A percentile compares a stretch with the other conserved stretches of the same genome.
These are phyloP conservation scores for Calonectria pseudoreteaudii DNA, from an alignment of 2,329 filamentous ascomycete species.

Conservation along the genomic window DNA sequence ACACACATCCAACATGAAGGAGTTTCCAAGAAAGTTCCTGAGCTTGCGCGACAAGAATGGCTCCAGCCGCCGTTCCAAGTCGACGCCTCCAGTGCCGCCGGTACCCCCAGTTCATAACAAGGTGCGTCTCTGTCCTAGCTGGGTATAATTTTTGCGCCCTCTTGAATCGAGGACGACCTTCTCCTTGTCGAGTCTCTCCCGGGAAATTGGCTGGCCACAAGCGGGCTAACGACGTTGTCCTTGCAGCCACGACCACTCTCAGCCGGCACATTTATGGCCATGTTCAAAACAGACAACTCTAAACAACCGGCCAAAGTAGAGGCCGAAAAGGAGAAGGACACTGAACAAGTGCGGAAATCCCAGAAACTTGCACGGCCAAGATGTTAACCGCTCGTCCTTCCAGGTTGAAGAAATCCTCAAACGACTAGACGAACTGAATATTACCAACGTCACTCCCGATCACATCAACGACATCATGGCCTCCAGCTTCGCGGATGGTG, in stretches of 20 bases:
- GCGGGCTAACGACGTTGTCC: conserved; percentile 21
- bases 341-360: conserved; percentile 50
- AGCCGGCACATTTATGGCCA: conserved; percentile 68
- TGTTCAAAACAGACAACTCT: conserved; percentile 72
- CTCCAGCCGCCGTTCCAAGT: conserved; percentile 65
- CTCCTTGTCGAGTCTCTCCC: no score
- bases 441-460: conserved; percentile 66
- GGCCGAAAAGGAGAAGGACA: conserved; percentile 62
- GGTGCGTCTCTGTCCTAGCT: conserved; percentile 53
- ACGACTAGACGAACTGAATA: conserved; percentile 56
- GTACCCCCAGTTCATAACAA: conserved; percentile 52
- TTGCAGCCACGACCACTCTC: conserved; percentile 64
- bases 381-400: conserved; percentile 28
- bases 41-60: conserved; percentile 76
- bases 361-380: conserved; percentile 3
- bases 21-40: conserved; percentile 73
- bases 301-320: conserved; percentile 59
- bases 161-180: neutral
- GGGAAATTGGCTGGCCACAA: neutral
- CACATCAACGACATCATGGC: conserved; percentile 67
- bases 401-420: conserved; percentile 57
- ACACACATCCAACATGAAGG: conserved; percentile 59
- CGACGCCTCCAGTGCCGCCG: conserved; percentile 59
- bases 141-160: neutral
- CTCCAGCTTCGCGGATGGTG: conserved; percentile 73